Conservation (phyloP, 441 rosid genomes). For the Populus hybrid region DNA sequence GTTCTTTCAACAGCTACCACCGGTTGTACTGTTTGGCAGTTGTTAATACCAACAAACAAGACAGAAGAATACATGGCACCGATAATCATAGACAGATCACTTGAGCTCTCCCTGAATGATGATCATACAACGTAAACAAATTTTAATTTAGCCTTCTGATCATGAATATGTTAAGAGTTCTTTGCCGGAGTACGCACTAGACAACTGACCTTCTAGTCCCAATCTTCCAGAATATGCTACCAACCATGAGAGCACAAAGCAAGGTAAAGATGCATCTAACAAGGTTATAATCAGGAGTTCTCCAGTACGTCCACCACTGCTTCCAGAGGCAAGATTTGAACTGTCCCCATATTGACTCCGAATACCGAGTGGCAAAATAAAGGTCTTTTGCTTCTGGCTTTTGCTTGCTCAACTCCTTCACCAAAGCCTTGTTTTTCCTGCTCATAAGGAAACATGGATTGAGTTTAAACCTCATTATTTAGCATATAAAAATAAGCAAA, state of each 20-base stretch:
- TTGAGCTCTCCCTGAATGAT: constrained; percentile 39
- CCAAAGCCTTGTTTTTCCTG: constrained; percentile 72
- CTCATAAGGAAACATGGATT: constrained; percentile 6
- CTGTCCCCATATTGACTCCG: constrained; percentile 67
- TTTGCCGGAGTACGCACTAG: background rate
- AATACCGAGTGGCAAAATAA: constrained; percentile 52
- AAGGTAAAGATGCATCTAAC: constrained; percentile 69
- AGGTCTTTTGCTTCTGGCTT: constrained; percentile 63
- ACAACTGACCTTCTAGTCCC: constrained; percentile 55
- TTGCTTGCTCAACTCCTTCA: constrained; percentile 64
- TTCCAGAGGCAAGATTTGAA: constrained; percentile 92
- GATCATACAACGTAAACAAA: constrained; percentile 2
- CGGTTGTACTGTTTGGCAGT: constrained; percentile 80
- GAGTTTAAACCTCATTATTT: background rate
- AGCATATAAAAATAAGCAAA: background rate
- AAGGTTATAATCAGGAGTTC: constrained; percentile 92
- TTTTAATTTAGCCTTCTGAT: background rate
- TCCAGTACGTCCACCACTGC: constrained; percentile 94
- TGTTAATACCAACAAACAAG: constrained; percentile 68
- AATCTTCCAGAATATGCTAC: constrained; percentile 71
- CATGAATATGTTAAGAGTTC: background rate
- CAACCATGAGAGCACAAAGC: constrained; percentile 57
- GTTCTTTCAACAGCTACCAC: constrained; percentile 74
- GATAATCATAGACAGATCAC: constrained; percentile 63
- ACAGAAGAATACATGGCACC: constrained; percentile 88